These are phyloP conservation scores for Postia placenta DNA, from an alignment of 768 basidiomycete genomes.

Conservation along the genomic window DNA sequence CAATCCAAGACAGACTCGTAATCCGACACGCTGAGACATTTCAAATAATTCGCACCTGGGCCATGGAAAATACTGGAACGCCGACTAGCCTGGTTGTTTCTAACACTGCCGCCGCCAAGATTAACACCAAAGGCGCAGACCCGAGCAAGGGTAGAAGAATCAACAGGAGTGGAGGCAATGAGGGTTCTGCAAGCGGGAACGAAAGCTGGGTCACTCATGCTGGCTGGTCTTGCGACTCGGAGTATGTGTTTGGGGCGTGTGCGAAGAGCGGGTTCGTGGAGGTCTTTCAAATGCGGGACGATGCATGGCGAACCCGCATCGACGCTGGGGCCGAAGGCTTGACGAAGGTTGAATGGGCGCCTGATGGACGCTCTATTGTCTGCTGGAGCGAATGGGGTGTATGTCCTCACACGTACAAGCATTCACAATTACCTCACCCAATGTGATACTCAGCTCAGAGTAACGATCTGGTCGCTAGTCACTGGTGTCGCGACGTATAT, in stretches of 20 bases:
- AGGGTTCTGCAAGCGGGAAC: constrained; percentile 2
- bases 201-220: constrained; percentile 61
- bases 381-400: constrained; percentile 95
- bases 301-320: constrained; percentile 71
- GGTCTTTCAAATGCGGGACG: constrained; percentile 75
- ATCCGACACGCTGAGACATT: constrained; percentile 81
- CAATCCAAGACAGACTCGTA: constrained; percentile 72
- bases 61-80: constrained; percentile 49
- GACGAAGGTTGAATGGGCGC: constrained; percentile 85
- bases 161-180: constrained; percentile 13
- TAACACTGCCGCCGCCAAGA: constrained; percentile 27
- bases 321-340: constrained; percentile 83
- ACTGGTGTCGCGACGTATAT: constrained; percentile 76
- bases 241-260: constrained; percentile 78
- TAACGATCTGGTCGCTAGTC: constrained; percentile 81
- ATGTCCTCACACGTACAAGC: constrained; percentile 25
- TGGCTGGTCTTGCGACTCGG: constrained; percentile 85
- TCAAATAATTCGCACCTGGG: constrained; percentile 78
- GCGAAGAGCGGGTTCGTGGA: constrained; percentile 66
- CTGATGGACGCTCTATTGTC: constrained; percentile 73
- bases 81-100: constrained; percentile 39
- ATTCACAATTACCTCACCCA: background rate
- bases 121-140: constrained; percentile 4
- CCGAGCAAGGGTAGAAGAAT: constrained; percentile 1
- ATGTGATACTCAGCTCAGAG: constrained; percentile 54